Conservation (phyloP, 2,329 filamentous ascomycete species). For the Ophiostoma tasmaniense region DNA sequence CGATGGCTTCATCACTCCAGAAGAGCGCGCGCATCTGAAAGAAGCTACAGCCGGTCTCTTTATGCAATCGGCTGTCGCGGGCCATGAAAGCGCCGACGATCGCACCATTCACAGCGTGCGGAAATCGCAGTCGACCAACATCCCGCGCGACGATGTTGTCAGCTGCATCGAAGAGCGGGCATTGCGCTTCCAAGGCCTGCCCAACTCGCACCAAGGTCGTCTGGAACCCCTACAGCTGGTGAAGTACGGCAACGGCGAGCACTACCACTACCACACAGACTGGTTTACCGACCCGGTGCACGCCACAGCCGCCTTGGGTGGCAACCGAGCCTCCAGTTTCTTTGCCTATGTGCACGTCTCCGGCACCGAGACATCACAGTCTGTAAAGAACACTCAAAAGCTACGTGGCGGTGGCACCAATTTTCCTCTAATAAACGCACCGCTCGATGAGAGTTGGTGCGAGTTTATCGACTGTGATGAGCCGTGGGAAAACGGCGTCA, state of each 20-base stretch:
- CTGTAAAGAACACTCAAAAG: not conserved
- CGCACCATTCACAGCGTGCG: conserved; percentile 32
- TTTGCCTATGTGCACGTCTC: conserved; percentile 38
- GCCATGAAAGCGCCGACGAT: conserved; percentile 21
- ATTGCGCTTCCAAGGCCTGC: conserved; percentile 37
- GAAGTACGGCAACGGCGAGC: conserved; percentile 36
- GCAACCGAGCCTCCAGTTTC: conserved; percentile 39
- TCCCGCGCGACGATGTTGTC: conserved; percentile 35
- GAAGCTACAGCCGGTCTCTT: conserved; percentile 38
- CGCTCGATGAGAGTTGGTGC: conserved; percentile 32
- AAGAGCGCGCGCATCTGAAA: conserved; percentile 36
- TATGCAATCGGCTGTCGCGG: conserved; percentile 34
- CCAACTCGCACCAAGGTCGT: conserved; percentile 19
- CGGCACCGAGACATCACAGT: not conserved
- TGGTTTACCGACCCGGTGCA: conserved; percentile 37
- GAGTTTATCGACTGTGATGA: conserved; percentile 40
- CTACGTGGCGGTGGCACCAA: conserved; percentile 40
- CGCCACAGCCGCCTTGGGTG: conserved; percentile 32
- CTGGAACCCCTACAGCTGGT: conserved; percentile 43
- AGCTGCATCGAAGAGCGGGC: conserved; percentile 41
- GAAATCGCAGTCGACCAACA: conserved; percentile 39
- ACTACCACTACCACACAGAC: conserved; percentile 43
- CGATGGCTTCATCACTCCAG: conserved; percentile 36
- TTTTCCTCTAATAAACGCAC: conserved; percentile 37
- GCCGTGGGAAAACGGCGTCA: conserved; percentile 38